A percentile compares a stretch with the other conserved stretches of the same genome.
Evolutionary conservation across 176 grass and related monocot species (phyloP).

Genomic region (Dactylis glomerata): DNA sequence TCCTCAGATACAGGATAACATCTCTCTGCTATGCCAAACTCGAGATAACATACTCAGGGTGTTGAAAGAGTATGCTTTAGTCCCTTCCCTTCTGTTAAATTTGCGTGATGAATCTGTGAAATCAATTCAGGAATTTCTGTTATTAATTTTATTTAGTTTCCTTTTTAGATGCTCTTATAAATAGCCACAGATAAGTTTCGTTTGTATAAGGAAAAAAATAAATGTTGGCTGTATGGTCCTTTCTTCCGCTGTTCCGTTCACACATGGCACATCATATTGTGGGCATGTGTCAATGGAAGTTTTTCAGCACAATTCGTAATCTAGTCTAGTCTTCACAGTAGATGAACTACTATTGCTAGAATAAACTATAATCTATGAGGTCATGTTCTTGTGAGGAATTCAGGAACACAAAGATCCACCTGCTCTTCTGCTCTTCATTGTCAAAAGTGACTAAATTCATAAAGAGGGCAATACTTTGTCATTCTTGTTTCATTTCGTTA

Average conservation of each 20-base stretch:
- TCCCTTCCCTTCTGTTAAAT: not conserved
- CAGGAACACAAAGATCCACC: not conserved
- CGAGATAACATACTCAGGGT: constrained; percentile 79
- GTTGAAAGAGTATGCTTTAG: constrained; percentile 82
- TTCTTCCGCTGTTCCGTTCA: not conserved
- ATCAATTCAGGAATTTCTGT: constrained; percentile 3
- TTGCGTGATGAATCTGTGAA: constrained; percentile 2
- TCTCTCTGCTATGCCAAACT: constrained; percentile 73
- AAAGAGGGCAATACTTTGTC: not conserved
- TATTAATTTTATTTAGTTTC: not conserved
- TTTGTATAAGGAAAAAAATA: not conserved
- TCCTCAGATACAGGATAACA: constrained; percentile 82
- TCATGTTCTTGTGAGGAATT: not conserved
- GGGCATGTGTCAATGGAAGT: not conserved
- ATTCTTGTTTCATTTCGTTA: not conserved
- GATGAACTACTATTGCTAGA: not conserved
- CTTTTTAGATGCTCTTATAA: not conserved
- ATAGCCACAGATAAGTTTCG: not conserved
- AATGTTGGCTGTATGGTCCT: not conserved
- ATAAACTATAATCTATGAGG: not conserved
- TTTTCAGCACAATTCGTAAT: not conserved
- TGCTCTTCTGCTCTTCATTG: not conserved
- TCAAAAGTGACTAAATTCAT: not conserved
- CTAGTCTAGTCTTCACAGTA: not conserved
- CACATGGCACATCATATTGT: not conserved